Evolutionary conservation across 805 yeast species (phyloP).

Genomic region (Hermanozyma aechmeae): DNA sequence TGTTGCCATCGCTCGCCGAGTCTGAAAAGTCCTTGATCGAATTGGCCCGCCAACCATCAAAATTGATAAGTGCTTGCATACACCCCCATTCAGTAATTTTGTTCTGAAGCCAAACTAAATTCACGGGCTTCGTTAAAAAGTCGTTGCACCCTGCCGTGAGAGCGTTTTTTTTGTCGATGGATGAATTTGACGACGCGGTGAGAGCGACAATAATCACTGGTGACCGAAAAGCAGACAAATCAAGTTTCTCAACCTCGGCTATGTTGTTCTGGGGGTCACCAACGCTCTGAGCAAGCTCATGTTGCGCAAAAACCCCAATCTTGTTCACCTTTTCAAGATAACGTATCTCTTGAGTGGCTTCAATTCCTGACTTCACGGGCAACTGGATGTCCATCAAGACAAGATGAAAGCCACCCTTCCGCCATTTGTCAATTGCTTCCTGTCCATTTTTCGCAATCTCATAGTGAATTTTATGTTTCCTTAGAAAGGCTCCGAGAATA

Average conservation of each 20-base stretch:
- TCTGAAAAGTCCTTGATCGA: too few species aligned
- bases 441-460: constrained; percentile 87
- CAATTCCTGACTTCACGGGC: constrained; percentile 93
- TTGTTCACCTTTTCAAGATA: constrained; percentile 70
- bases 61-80: constrained; percentile 95
- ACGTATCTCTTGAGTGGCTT: constrained; percentile 88
- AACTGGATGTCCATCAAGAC: constrained; percentile 96
- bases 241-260: constrained; percentile 45
- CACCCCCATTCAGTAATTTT: constrained; percentile 98
- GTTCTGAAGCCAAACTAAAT: constrained; percentile 85
- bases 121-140: constrained; percentile 91
- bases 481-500: constrained; percentile 79
- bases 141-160: constrained; percentile 97
- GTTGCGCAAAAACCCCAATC: constrained; percentile 57
- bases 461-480: constrained; percentile 76
- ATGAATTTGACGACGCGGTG: constrained; percentile 78
- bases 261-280: constrained; percentile 15
- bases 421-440: constrained; percentile 93
- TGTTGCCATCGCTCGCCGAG: too few species aligned
- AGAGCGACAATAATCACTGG: constrained; percentile 98
- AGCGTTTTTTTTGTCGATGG: constrained; percentile 82
- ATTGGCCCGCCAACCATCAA: constrained; percentile 69
- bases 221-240: constrained; percentile 59
- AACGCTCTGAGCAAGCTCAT: constrained; percentile 17
- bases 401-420: constrained; percentile 87